Evolutionary conservation across 208 protist genomes (phyloP).

Genomic region (Leishmania tarentolae): DNA sequence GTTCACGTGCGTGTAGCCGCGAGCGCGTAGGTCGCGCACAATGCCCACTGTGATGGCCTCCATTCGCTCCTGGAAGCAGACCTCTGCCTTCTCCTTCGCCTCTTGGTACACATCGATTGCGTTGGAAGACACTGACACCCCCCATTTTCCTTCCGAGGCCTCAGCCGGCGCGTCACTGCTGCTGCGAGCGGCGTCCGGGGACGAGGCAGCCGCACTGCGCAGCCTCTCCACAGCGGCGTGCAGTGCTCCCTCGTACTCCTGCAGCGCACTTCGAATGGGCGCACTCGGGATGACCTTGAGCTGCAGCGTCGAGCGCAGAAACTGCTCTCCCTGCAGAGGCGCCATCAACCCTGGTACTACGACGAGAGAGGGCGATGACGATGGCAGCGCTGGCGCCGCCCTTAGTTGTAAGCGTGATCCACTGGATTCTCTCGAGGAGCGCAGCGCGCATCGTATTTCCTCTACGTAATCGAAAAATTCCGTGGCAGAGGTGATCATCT

Average conservation of each 20-base stretch:
- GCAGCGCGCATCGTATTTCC: conserved; percentile 25
- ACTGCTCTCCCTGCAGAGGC: conserved; percentile 28
- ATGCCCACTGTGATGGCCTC: conserved; percentile 31
- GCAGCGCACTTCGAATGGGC: conserved; percentile 26
- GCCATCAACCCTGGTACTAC: conserved; percentile 39
- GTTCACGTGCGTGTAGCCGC: conserved; percentile 38
- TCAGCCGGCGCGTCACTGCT: neutral
- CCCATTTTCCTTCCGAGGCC: neutral
- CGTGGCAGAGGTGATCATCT: conserved; percentile 35
- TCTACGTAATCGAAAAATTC: conserved; percentile 38
- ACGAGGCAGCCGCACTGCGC: neutral
- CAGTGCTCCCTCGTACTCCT: conserved; percentile 21
- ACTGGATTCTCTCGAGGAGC: neutral
- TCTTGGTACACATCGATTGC: conserved; percentile 6
- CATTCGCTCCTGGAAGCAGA: conserved; percentile 24
- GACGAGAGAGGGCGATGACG: conserved; percentile 5
- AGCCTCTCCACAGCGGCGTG: neutral
- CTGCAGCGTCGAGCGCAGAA: conserved; percentile 24
- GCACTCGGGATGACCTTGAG: conserved; percentile 39
- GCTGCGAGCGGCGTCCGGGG: too few relatives aligned
- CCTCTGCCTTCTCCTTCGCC: conserved; percentile 34
- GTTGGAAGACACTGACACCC: neutral
- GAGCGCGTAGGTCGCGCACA: conserved; percentile 16
- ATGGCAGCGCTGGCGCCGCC: neutral
- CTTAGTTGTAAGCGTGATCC: neutral